A percentile compares a stretch with the other conserved stretches of the same genome.
These are phyloP conservation scores for Zymoseptoria crescenta DNA, from an alignment of 2,329 filamentous ascomycete species.

Conservation along the genomic window DNA sequence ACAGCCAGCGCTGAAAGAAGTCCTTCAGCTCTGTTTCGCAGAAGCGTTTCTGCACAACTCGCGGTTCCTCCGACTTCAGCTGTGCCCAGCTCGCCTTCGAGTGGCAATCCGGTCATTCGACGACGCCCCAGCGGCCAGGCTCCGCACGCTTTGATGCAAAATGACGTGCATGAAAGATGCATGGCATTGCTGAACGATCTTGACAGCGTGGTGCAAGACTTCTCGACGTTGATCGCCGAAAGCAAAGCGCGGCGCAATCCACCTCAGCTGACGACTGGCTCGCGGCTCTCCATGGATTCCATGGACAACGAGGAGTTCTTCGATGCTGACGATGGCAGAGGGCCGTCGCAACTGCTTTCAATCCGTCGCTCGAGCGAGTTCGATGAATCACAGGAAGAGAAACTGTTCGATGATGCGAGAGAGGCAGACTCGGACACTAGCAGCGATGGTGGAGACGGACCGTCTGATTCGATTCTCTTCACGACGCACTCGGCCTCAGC, in stretches of 20 bases:
- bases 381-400: slow-evolving; percentile 51
- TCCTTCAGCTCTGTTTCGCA: slow-evolving; percentile 38
- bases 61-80: slow-evolving; percentile 35
- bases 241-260: slow-evolving; percentile 68
- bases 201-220: slow-evolving; percentile 75
- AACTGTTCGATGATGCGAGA: slow-evolving; percentile 40
- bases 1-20: slow-evolving; percentile 54
- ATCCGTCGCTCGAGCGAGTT: slow-evolving; percentile 68
- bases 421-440: slow-evolving; percentile 56
- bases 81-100: slow-evolving; percentile 29
- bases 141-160: slow-evolving; percentile 14
- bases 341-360: slow-evolving; percentile 59
- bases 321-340: slow-evolving; percentile 63
- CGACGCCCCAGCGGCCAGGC: slow-evolving; percentile 15
- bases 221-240: slow-evolving; percentile 65
- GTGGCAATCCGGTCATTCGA: slow-evolving; percentile 20
- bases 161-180: slow-evolving; percentile 69
- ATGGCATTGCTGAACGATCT: slow-evolving; percentile 76
- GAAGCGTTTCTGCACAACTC: slow-evolving; percentile 48
- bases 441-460: slow-evolving; percentile 48
- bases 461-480: slow-evolving; percentile 14
- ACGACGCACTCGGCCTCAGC: slow-evolving; percentile 12
- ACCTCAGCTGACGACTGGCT: slow-evolving; percentile 34
- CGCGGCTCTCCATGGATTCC: slow-evolving; percentile 70
- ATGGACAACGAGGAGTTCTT: slow-evolving; percentile 85